A percentile compares a stretch with the other conserved stretches of the same genome.
These are phyloP conservation scores for Fusarium circinatum DNA, from an alignment of 2,329 filamentous ascomycete genomes.

Conservation along the genomic window DNA sequence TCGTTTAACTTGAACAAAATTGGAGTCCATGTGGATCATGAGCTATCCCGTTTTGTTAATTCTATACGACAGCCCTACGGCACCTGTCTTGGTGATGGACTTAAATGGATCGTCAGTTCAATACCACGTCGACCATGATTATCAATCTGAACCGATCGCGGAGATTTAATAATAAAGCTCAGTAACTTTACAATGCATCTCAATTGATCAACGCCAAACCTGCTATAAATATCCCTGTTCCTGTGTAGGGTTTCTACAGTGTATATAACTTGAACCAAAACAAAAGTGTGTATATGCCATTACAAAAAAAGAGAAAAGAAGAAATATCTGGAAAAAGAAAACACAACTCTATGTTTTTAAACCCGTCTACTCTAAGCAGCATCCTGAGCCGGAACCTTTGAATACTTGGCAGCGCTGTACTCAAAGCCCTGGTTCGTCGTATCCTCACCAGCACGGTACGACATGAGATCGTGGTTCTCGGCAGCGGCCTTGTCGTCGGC, in stretches of 20 bases:
- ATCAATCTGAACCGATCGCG: neutral
- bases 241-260: conserved; percentile 19
- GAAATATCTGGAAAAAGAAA: neutral
- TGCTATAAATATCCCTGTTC: conserved; percentile 24
- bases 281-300: conserved; percentile 20
- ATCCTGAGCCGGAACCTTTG: conserved; percentile 18
- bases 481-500: conserved; percentile 57
- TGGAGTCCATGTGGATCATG: neutral
- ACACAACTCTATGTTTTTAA: neutral
- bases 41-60: conserved; percentile 5
- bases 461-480: conserved; percentile 63
- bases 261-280: conserved; percentile 11
- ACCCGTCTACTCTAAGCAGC: conserved; percentile 3
- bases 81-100: neutral
- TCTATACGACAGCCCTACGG: conserved; percentile 8
- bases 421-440: conserved; percentile 41
- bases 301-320: conserved; percentile 24
- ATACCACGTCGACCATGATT: neutral
- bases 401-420: conserved; percentile 38
- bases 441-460: conserved; percentile 52
- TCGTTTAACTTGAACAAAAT: conserved; percentile 3
- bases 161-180: neutral
- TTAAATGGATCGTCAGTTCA: neutral
- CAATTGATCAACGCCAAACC: conserved; percentile 32
- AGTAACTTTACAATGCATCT: conserved; percentile 3